Conservation (phyloP, 169 alveolate genomes). For the Plasmodium relictum region DNA sequence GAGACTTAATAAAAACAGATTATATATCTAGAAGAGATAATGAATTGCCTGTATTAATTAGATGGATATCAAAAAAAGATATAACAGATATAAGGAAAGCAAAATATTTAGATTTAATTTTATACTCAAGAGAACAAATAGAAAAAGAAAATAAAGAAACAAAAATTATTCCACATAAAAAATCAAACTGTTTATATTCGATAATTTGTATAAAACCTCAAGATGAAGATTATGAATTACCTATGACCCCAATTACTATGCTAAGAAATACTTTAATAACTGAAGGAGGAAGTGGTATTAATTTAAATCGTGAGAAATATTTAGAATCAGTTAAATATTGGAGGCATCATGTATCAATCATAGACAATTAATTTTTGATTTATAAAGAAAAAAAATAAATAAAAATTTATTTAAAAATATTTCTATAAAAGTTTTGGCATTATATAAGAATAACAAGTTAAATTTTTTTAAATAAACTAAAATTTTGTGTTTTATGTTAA, state of each 20-base stretch:
- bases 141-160: slow-evolving; percentile 90
- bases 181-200: slow-evolving; percentile 78
- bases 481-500: too few relatives aligned
- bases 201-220: slow-evolving; percentile 84
- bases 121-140: slow-evolving; percentile 96
- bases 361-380: slow-evolving; percentile 45
- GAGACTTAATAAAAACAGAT: slow-evolving; percentile 91
- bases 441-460: too few relatives aligned
- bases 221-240: slow-evolving; percentile 91
- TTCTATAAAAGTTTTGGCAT: too few relatives aligned
- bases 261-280: slow-evolving; percentile 96
- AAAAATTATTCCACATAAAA: slow-evolving; percentile 53
- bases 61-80: slow-evolving; percentile 93
- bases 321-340: slow-evolving; percentile 96
- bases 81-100: slow-evolving; percentile 87
- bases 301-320: slow-evolving; percentile 93
- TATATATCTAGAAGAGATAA: slow-evolving; percentile 94
- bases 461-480: too few relatives aligned
- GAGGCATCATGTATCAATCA: slow-evolving; percentile 93
- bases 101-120: slow-evolving; percentile 94
- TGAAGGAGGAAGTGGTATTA: slow-evolving; percentile 99
- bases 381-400: too few relatives aligned
- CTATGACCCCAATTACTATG: slow-evolving; percentile 98
- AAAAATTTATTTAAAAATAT: too few relatives aligned
- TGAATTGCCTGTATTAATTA: slow-evolving; percentile 97